These are phyloP conservation scores for Saccharomycopsis hybrid DNA, from an alignment of 1,139 yeast genomes.

Conservation along the genomic window DNA sequence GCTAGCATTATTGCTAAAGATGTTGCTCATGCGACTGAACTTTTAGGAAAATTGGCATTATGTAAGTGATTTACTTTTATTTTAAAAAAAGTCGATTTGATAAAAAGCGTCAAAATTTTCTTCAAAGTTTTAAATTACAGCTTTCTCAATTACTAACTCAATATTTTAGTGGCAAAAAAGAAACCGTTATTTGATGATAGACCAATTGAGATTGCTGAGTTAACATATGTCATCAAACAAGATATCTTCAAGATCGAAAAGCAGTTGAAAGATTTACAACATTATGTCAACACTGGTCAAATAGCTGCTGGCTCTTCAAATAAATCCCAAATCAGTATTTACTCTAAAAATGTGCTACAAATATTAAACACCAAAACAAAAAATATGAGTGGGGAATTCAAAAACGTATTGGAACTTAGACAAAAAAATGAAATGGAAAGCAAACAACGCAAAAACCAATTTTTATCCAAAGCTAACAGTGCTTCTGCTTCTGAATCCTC, in stretches of 20 bases:
- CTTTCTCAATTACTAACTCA: no score
- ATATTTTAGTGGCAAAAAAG: slow-evolving; percentile 55
- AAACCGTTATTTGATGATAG: slow-evolving; percentile 94
- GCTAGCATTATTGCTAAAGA: slow-evolving; percentile 87
- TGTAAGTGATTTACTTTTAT: background rate
- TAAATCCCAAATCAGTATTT: slow-evolving; percentile 55
- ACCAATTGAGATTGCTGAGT: slow-evolving; percentile 88
- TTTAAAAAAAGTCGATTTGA: no score
- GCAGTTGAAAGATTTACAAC: slow-evolving; percentile 60
- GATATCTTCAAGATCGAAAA: slow-evolving; percentile 85
- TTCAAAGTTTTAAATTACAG: no score
- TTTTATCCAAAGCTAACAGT: slow-evolving; percentile 37
- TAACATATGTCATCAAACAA: slow-evolving; percentile 89
- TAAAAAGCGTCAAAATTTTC: no score
- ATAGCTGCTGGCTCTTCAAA: slow-evolving; percentile 33
- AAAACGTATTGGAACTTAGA: slow-evolving; percentile 78
- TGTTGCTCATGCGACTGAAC: slow-evolving; percentile 80
- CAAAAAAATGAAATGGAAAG: slow-evolving; percentile 79
- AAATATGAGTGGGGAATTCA: slow-evolving; percentile 88
- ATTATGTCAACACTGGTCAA: slow-evolving; percentile 42
- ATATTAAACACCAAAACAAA: slow-evolving; percentile 83
- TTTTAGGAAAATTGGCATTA: slow-evolving; percentile 72
- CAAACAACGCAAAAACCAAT: slow-evolving; percentile 78
- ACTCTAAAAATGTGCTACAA: slow-evolving; percentile 81
- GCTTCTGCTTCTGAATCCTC: slow-evolving; percentile 23